These are phyloP conservation scores for Cryphonectria nitschkei DNA, from an alignment of 2,329 filamentous ascomycete species.

Conservation along the genomic window DNA sequence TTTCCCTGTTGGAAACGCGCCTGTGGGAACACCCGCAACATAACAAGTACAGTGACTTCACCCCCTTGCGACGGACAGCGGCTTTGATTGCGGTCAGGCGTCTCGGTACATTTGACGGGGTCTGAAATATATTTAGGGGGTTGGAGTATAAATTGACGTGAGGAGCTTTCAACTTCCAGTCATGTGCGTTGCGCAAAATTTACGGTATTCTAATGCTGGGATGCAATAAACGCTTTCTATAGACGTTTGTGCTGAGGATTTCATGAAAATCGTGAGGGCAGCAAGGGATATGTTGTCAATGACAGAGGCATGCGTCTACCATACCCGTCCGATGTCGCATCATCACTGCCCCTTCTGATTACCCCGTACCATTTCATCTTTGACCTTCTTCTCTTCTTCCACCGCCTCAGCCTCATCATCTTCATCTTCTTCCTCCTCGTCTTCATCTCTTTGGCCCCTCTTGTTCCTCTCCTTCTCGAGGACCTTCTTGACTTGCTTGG, in stretches of 20 bases:
- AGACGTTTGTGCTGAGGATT: background rate
- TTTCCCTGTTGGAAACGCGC: background rate
- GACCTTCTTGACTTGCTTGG: slow-evolving; percentile 61
- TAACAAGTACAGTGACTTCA: too few species aligned
- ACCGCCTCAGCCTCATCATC: slow-evolving; percentile 42
- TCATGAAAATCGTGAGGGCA: background rate
- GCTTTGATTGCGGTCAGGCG: background rate
- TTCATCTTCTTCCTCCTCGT: slow-evolving; percentile 45
- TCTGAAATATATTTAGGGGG: background rate
- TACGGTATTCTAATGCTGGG: background rate
- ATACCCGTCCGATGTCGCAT: background rate
- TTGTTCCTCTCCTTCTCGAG: slow-evolving; percentile 56
- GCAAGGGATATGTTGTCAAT: background rate
- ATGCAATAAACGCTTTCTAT: background rate
- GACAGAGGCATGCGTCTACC: background rate
- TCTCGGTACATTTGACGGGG: too few species aligned
- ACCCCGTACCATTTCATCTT: slow-evolving; percentile 32
- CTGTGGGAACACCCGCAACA: background rate
- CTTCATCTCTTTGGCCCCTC: slow-evolving; percentile 40
- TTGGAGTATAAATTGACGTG: background rate
- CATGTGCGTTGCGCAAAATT: background rate
- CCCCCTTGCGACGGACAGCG: too few species aligned
- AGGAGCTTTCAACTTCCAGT: background rate
- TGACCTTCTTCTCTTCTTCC: slow-evolving; percentile 36
- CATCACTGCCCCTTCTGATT: slow-evolving; percentile 14